These are phyloP conservation scores for Phytopythium delawarense DNA, from an alignment of 352 stramenopile genomes.

Conservation along the genomic window DNA sequence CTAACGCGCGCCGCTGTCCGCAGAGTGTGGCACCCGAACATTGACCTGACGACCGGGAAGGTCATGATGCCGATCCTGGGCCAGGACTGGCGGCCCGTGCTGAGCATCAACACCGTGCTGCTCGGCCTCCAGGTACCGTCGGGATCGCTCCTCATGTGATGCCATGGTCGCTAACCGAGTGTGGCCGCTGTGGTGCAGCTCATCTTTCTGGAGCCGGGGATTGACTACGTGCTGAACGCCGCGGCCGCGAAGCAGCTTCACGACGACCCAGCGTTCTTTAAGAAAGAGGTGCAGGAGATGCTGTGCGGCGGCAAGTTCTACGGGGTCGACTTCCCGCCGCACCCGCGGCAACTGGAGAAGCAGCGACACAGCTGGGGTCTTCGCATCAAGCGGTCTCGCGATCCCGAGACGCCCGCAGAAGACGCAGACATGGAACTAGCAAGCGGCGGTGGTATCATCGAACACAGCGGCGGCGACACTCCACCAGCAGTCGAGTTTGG, in stretches of 20 bases:
- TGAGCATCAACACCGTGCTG: slow-evolving; percentile 85
- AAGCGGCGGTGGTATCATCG: slow-evolving; percentile 14
- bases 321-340: slow-evolving; percentile 53
- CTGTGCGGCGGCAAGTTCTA: slow-evolving; percentile 58
- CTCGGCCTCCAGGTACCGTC: slow-evolving; percentile 66
- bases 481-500: slow-evolving; percentile 39
- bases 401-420: slow-evolving; percentile 23
- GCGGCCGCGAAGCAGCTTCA: slow-evolving; percentile 50
- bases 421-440: slow-evolving; percentile 32
- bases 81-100: slow-evolving; percentile 79
- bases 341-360: slow-evolving; percentile 57
- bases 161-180: not conserved
- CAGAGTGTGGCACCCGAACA: slow-evolving; percentile 85
- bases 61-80: slow-evolving; percentile 87
- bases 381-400: slow-evolving; percentile 46
- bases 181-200: slow-evolving; percentile 26
- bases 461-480: slow-evolving; percentile 16
- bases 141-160: not conserved
- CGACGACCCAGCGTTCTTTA: slow-evolving; percentile 41
- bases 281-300: slow-evolving; percentile 55
- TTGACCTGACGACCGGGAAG: slow-evolving; percentile 64
- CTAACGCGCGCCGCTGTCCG: slow-evolving; percentile 10
- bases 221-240: slow-evolving; percentile 65
- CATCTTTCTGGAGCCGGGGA: slow-evolving; percentile 74
- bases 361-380: slow-evolving; percentile 40